phyloP scores from a whole-genome alignment of 2,329 filamentous ascomycete genomes.

The Stagonosporopsis rhizophila region DNA sequence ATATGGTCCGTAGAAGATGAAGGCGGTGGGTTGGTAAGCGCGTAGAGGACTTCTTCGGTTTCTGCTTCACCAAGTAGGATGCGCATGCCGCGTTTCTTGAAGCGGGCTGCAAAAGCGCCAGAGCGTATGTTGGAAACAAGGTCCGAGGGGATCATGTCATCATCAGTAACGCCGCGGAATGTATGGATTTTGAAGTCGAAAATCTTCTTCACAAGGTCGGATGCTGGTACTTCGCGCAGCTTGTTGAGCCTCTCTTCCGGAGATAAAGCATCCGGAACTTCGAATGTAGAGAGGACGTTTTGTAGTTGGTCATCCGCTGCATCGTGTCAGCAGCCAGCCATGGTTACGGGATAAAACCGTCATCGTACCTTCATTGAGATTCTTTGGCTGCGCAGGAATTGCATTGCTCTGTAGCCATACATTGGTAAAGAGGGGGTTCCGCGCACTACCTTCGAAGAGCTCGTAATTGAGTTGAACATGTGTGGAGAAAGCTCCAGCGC shows the following conservation, averaged over 20 bases:
- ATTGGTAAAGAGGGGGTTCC: constrained; percentile 4
- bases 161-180: constrained; percentile 14
- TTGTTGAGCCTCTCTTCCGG: constrained; percentile 1
- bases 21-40: constrained; percentile 9
- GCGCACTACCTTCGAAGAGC: constrained; percentile 4
- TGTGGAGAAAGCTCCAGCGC: constrained; percentile 14
- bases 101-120: constrained; percentile 7
- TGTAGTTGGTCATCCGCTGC: constrained; percentile 8
- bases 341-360: neutral
- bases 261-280: neutral
- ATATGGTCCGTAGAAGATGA: constrained; percentile 3
- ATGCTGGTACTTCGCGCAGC: constrained; percentile 6
- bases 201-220: neutral
- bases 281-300: constrained; percentile 5
- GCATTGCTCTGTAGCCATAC: constrained; percentile 15
- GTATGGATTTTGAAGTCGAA: constrained; percentile 12
- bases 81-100: constrained; percentile 11
- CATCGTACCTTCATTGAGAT: constrained; percentile 1
- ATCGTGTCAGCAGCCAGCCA: neutral
- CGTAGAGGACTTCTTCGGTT: constrained; percentile 9
- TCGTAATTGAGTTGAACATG: constrained; percentile 15
- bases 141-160: constrained; percentile 4
- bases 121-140: constrained; percentile 7
- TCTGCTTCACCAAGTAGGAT: constrained; percentile 13
- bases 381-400: constrained; percentile 17